phyloP scores from a whole-genome alignment of 78 protist genomes.

The Cavenderia fasciculata region DNA sequence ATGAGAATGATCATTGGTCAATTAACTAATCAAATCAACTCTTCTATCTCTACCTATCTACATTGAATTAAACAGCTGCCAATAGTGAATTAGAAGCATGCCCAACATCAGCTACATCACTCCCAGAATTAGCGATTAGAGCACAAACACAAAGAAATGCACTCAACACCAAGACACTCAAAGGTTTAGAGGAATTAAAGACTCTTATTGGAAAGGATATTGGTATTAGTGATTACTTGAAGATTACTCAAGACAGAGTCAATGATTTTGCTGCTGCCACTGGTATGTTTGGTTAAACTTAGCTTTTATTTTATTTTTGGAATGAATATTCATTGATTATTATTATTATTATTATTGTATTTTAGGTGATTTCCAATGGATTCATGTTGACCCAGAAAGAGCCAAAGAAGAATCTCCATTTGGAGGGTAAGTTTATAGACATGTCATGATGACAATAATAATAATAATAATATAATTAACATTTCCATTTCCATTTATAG shows the following conservation, averaged over 20 bases:
- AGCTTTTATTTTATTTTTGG: too few relatives aligned
- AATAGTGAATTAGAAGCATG: neutral
- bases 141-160: constrained; percentile 66
- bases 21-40: neutral
- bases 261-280: constrained; percentile 75
- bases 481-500: neutral
- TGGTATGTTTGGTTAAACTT: neutral
- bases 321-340: neutral
- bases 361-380: constrained; percentile 77
- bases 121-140: constrained; percentile 42
- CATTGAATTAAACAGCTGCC: neutral
- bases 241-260: constrained; percentile 76
- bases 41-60: neutral
- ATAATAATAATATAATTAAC: neutral
- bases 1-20: neutral
- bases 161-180: neutral
- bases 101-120: constrained; percentile 15
- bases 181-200: constrained; percentile 64
- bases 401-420: constrained; percentile 73
- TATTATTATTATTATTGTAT: neutral
- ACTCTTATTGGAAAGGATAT: constrained; percentile 74
- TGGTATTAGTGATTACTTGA: constrained; percentile 44
- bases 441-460: neutral
- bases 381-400: constrained; percentile 76
- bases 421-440: constrained; percentile 53